Evolutionary conservation across 805 yeast genomes (phyloP).

Genomic region (Cyberlindnera euphorbiiphila): DNA sequence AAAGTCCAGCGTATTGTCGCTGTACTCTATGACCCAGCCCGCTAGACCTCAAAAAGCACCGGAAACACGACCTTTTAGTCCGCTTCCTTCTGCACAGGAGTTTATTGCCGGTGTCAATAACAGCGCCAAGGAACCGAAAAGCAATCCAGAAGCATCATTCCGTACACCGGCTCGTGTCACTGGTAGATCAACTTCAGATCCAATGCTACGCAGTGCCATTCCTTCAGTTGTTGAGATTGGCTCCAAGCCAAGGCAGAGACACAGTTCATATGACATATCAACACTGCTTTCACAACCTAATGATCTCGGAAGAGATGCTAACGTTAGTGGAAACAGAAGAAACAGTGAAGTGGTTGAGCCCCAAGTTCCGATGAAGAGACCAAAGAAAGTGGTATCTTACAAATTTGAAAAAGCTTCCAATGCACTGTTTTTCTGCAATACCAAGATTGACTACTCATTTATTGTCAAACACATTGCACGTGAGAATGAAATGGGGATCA

Average conservation of each 20-base stretch:
- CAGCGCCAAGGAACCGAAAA: too few relatives aligned
- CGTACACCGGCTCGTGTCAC: too few relatives aligned
- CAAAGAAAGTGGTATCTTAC: neutral
- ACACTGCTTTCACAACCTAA: too few relatives aligned
- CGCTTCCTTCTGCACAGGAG: constrained; percentile 5
- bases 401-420: neutral
- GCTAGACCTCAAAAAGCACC: neutral
- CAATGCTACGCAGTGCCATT: too few relatives aligned
- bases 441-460: constrained; percentile 12
- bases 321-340: neutral
- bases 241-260: too few relatives aligned
- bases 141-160: too few relatives aligned
- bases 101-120: constrained; percentile 5
- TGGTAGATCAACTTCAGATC: neutral
- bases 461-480: constrained; percentile 14
- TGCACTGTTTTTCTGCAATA: constrained; percentile 11
- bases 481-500: constrained; percentile 5
- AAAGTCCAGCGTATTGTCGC: too few relatives aligned
- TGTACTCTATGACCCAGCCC: too few relatives aligned
- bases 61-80: neutral
- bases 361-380: neutral
- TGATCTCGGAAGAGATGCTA: too few relatives aligned
- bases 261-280: too few relatives aligned
- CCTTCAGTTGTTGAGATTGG: too few relatives aligned
- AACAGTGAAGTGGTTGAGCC: too few relatives aligned